phyloP scores from a whole-genome alignment of 306 rosid species.

The Carpinus viminea region DNA sequence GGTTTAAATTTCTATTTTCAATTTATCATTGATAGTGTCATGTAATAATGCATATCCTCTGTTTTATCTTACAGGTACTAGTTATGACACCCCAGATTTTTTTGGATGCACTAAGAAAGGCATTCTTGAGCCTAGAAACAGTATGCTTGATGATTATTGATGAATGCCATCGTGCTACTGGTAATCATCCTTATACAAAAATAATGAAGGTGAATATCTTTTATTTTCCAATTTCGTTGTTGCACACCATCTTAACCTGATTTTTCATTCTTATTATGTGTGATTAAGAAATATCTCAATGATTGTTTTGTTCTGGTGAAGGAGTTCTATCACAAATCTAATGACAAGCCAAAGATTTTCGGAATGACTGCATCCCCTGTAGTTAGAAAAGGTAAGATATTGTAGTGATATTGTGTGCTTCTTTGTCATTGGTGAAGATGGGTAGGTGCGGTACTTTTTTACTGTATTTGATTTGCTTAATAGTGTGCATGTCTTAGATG shows the following conservation, averaged over 20 bases:
- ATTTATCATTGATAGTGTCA: neutral
- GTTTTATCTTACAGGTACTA: constrained; percentile 52
- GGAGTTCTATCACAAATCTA: constrained; percentile 86
- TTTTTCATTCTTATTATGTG: constrained; percentile 3
- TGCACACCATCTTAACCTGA: constrained; percentile 23
- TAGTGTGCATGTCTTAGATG: neutral
- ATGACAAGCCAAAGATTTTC: constrained; percentile 78
- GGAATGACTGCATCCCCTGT: constrained; percentile 97
- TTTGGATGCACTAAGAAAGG: constrained; percentile 80
- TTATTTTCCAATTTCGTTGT: constrained; percentile 14
- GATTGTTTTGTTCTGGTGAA: constrained; percentile 40
- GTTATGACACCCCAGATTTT: constrained; percentile 97
- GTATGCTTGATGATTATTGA: constrained; percentile 75
- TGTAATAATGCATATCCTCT: constrained; percentile 15
- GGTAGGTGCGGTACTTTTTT: neutral
- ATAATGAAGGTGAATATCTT: constrained; percentile 74
- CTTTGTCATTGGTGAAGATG: neutral
- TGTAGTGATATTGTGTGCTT: neutral
- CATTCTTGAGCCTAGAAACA: constrained; percentile 60
- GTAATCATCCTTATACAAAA: constrained; percentile 84
- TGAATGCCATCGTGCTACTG: constrained; percentile 82
- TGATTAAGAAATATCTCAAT: constrained; percentile 12
- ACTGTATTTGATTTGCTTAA: neutral
- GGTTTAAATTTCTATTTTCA: neutral
- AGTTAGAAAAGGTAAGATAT: constrained; percentile 62